Base-by-base conservation (phyloP, 345 rosid genomes). In the Abelmoschus esculentus region DNA sequence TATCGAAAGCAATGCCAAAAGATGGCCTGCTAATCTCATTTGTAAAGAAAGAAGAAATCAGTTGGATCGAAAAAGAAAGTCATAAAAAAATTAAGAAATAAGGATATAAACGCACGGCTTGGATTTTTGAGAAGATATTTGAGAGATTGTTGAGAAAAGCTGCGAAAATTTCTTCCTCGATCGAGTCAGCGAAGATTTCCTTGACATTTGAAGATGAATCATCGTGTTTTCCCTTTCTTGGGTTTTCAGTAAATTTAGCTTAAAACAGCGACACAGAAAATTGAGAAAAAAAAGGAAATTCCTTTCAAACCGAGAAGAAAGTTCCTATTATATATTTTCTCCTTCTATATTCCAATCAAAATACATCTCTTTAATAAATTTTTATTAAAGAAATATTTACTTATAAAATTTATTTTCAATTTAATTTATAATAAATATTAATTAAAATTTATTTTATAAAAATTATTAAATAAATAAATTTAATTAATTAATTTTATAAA, bases 1-100 rank as follows among this genome's bases (percentile, higher is more conserved):
- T 89, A 60, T 90, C 96, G 80, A 93, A 93, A 4, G 93, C 90
- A 72, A 90, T 84, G 76, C 96, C 92, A 67, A 84, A 90, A 18
- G 85, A 72, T 69, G 87, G 73, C 61, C 93, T 86, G 79, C 34
- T 13, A 44, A 9, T 11, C 12, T 44, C 49, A 44, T 2, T 9
- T 2, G 14, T 0, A 10, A 9, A 52, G n/a, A 50, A 50, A 7
- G 6, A 52, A 5, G 58, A 19, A 53, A 19, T 14, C 11, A 7
- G 69, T 62, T 11, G 46, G 32, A 11, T 15, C 15, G 52, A 60
- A 46, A 52, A 7, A 42, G 46, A 64, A 42, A 13, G 2, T 31
- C 7, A 17, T 34, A 8, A 31, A 3, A 42, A 32, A 59, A 28
- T 64, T 17, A 14, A 4, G 40, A 19, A 50, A 29, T 0, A 38